Evolutionary conservation across 73 alveolate species (phyloP).

Genomic region (Paramecium biaurelia): DNA sequence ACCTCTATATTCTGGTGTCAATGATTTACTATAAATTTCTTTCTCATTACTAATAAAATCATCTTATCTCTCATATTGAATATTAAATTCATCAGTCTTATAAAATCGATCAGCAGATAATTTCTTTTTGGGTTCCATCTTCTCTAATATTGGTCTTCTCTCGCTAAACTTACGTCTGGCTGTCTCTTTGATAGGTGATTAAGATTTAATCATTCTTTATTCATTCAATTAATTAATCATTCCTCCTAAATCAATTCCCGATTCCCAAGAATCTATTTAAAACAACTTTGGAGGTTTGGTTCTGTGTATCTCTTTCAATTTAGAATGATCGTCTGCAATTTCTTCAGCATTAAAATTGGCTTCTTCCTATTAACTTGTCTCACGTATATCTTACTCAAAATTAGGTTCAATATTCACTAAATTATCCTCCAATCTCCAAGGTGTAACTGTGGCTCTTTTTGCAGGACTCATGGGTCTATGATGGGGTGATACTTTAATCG

Average conservation of each 20-base stretch:
- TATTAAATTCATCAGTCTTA: not conserved
- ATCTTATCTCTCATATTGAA: not conserved
- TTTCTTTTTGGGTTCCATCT: conserved; percentile 14
- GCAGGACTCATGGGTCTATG: conserved; percentile 31
- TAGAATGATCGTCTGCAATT: conserved; percentile 34
- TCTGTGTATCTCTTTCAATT: conserved; percentile 25
- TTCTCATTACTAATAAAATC: conserved; percentile 11
- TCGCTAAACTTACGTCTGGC: conserved; percentile 4
- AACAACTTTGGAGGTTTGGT: not conserved
- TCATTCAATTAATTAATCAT: conserved; percentile 8
- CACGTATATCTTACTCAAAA: conserved; percentile 30
- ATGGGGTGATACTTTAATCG: conserved; percentile 15
- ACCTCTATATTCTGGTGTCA: not conserved
- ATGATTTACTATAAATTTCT: not conserved
- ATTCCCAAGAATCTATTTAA: conserved; percentile 22
- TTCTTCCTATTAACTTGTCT: conserved; percentile 43
- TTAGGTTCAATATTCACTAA: not conserved
- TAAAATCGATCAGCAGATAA: not conserved
- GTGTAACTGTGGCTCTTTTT: not conserved
- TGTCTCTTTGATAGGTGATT: conserved; percentile 3
- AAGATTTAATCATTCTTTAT: not conserved
- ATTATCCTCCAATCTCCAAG: conserved; percentile 43
- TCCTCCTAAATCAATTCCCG: not conserved
- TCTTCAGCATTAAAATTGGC: conserved; percentile 43
- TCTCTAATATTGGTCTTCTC: conserved; percentile 4